These are phyloP conservation scores for Bondarzewia mesenterica DNA, from an alignment of 1,284 basidiomycete species.

Conservation along the genomic window DNA sequence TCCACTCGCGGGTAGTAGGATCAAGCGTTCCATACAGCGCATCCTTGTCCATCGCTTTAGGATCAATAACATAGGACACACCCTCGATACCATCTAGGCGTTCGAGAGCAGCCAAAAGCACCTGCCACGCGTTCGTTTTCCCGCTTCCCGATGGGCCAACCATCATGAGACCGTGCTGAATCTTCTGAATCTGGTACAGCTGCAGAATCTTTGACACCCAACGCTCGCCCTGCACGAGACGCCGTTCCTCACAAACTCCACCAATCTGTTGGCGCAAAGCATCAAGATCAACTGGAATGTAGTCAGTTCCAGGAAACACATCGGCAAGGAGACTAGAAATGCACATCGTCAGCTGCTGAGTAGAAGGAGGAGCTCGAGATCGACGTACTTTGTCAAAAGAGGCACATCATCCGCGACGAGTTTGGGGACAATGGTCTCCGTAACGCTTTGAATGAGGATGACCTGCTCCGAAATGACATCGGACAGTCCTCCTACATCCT, in stretches of 20 bases:
- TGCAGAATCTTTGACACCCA: slow-evolving; percentile 98
- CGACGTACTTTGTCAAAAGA: slow-evolving; percentile 74
- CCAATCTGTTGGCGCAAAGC: slow-evolving; percentile 79
- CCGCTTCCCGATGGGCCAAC: slow-evolving; percentile 96
- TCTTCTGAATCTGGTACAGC: slow-evolving; percentile 98
- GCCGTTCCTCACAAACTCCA: slow-evolving; percentile 82
- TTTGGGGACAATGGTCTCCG: slow-evolving; percentile 98
- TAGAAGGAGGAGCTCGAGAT: not conserved
- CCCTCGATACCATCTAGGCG: slow-evolving; percentile 90
- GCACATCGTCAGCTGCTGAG: slow-evolving; percentile 2
- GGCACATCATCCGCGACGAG: slow-evolving; percentile 97
- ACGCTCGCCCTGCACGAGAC: slow-evolving; percentile 77
- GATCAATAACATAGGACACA: slow-evolving; percentile 95
- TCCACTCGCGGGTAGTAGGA: slow-evolving; percentile 98
- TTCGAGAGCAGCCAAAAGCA: slow-evolving; percentile 86
- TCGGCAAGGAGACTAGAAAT: slow-evolving; percentile 78
- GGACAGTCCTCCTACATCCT: slow-evolving; percentile 49
- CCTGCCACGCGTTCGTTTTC: slow-evolving; percentile 97
- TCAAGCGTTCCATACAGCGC: slow-evolving; percentile 96
- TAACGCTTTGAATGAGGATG: slow-evolving; percentile 98
- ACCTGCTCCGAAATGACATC: slow-evolving; percentile 84
- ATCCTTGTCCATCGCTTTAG: slow-evolving; percentile 99
- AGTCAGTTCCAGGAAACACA: slow-evolving; percentile 95
- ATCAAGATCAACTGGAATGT: slow-evolving; percentile 84
- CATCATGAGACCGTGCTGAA: slow-evolving; percentile 99